These are phyloP conservation scores for Prunus mongolica DNA, from an alignment of 306 rosid species.

Conservation along the genomic window DNA sequence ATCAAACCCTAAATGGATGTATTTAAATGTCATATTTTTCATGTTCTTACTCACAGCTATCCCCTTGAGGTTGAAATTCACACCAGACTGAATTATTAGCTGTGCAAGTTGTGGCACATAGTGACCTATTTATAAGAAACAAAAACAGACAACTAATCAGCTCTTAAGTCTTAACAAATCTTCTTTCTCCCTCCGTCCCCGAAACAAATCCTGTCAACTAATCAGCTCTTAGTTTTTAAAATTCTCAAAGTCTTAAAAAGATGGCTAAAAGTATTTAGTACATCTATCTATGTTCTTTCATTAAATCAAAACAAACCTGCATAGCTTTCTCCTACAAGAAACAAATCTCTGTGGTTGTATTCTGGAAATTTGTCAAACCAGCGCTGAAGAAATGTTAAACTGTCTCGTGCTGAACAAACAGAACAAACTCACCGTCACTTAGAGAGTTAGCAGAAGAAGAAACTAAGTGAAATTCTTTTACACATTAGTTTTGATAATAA, in stretches of 20 bases:
- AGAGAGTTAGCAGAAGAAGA: background rate
- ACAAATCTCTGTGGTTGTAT: conserved; percentile 27
- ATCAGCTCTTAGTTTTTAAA: background rate
- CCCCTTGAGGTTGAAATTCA: conserved; percentile 33
- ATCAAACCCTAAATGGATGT: no score
- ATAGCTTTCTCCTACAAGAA: conserved; percentile 43
- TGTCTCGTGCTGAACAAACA: conserved; percentile 32
- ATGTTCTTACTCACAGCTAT: conserved; percentile 34
- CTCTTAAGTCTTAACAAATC: no score
- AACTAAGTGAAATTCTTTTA: no score
- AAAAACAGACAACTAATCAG: no score
- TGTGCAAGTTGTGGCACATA: conserved; percentile 46
- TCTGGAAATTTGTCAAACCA: conserved; percentile 42
- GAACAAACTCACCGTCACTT: background rate
- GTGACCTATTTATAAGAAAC: conserved; percentile 27
- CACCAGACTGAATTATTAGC: conserved; percentile 29
- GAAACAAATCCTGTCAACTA: no score
- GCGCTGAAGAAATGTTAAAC: conserved; percentile 23
- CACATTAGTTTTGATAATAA: no score
- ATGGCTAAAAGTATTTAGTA: background rate
- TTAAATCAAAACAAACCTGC: conserved; percentile 21
- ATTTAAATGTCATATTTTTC: no score
- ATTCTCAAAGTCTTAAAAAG: background rate
- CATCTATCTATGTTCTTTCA: background rate
- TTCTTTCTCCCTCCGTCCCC: no score